Conservation (phyloP, 345 rosid species). For the Heritiera fomes region DNA sequence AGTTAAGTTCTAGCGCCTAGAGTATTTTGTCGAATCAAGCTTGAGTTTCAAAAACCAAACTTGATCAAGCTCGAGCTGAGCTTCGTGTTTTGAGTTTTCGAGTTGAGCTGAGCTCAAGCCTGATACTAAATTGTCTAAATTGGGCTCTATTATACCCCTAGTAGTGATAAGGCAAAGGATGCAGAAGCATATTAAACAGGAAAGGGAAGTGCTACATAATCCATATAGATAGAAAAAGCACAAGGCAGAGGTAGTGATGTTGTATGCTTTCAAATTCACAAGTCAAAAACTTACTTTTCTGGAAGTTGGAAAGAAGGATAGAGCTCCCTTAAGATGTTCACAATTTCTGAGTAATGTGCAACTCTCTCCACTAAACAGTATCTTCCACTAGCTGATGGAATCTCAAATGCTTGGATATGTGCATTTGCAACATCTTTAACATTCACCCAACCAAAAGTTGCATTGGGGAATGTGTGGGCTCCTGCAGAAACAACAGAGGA, state of each 20-base stretch:
- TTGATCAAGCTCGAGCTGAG: no score
- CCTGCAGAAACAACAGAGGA: conserved; percentile 41
- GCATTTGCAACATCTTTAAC: conserved; percentile 89
- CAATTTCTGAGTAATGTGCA: conserved; percentile 76
- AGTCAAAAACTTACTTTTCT: conserved; percentile 52
- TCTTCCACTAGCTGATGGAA: conserved; percentile 77
- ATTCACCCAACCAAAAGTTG: conserved; percentile 79
- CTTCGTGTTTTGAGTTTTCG: no score
- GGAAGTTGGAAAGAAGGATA: conserved; percentile 76
- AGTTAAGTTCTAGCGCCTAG: no score
- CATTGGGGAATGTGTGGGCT: conserved; percentile 67
- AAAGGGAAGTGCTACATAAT: no score
- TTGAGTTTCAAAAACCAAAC: no score
- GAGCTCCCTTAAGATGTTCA: conserved; percentile 50
- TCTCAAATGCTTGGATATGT: conserved; percentile 84
- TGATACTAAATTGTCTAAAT: no score
- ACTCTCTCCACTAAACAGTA: conserved; percentile 81
- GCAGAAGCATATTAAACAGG: no score
- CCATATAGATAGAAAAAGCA: not conserved
- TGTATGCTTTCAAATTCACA: not conserved
- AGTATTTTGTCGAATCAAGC: no score
- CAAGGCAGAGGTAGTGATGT: not conserved
- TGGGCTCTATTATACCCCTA: no score
- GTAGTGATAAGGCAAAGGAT: no score
- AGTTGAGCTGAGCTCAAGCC: no score